Base-by-base conservation (phyloP, 1,139 yeast species). In the Candida buenavistaensis region DNA sequence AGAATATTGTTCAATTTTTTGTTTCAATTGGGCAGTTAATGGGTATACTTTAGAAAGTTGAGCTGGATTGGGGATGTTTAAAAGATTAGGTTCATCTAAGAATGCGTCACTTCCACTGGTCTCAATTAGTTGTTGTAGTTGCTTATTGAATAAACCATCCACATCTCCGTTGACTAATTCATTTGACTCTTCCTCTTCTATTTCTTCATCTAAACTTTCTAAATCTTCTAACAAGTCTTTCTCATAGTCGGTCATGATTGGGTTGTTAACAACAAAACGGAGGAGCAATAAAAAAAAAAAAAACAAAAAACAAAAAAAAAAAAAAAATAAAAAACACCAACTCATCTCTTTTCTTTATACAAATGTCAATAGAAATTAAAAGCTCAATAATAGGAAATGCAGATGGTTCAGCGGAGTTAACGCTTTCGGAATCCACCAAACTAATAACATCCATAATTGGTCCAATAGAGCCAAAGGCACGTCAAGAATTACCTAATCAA, bases 381-480 rank as follows among this genome's bases (percentile, higher is more conserved):
- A 55, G 65, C 3, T 56, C 68, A 8, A 30, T 71, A 3, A 56
- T 85, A 35, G 59, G 64, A 33, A 74, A 79, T 43, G 90, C 81
- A 1, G 96, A 87, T 55, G 97, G 97, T 2, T 86, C 95, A 2
- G 81, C 94, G 0, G 75, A 75, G 32, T 65, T 83, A 44, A 30
- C 28, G 10, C 23, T 42, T 22, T 38, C 43, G 5, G 44, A 38
- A 4, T 17, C 19, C 19, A 54, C 61, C 15, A 76, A 77, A 44
- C 80, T 85, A 6, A 59, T 88, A 3, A 79, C 83, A 27, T 80
- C 96, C 0, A 90, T 90, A 1, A 75, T 90, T 1, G 98, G 98
- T 0, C 98, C 98, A 1, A 74, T 90, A 30, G 97, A 90, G 51
- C 86, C 90, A 8, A 84, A 83, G 57, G 61, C 77, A 13, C 75